A percentile compares a stretch with the other conserved stretches of the same genome.
These are phyloP conservation scores for Mitragyna speciosa DNA, from an alignment of 257 asterid genomes.

Conservation along the genomic window DNA sequence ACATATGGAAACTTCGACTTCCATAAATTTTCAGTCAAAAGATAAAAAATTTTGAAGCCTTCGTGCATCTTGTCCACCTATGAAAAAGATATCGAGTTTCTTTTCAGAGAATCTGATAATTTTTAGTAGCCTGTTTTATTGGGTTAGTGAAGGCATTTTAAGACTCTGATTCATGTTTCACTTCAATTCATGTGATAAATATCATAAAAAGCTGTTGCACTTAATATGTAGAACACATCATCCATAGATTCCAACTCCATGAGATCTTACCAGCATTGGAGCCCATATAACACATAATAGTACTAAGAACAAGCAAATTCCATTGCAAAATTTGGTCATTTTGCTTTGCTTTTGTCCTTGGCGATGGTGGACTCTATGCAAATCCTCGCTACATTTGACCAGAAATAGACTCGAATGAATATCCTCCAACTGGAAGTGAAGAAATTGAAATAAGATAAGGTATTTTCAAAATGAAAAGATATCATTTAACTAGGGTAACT, in stretches of 20 bases:
- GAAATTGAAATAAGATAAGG: neutral
- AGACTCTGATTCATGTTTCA: neutral
- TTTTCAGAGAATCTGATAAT: neutral
- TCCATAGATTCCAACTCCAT: neutral
- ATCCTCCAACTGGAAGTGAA: constrained; percentile 79
- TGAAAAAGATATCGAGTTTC: neutral
- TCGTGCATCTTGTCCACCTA: neutral
- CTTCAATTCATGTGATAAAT: neutral
- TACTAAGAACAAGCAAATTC: constrained; percentile 81
- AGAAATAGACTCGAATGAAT: constrained; percentile 94
- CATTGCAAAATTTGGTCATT: constrained; percentile 92
- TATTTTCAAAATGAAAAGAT: neutral
- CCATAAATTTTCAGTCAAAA: neutral
- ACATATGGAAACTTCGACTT: neutral
- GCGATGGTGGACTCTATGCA: constrained; percentile 76
- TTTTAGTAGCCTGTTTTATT: neutral
- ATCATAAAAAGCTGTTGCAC: neutral
- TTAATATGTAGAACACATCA: neutral
- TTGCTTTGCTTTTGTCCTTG: constrained; percentile 87
- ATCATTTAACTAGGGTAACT: constrained; percentile 1
- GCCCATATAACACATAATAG: constrained; percentile 95
- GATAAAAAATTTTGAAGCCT: neutral
- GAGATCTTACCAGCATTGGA: constrained; percentile 86
- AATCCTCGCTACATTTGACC: constrained; percentile 84
- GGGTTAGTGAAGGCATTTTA: neutral